Percentiles rank a stretch among this genome's conserved stretches.
Evolutionary conservation across 2,329 filamentous ascomycete genomes (phyloP).

Genomic region (Aureobasidium namibiae): DNA sequence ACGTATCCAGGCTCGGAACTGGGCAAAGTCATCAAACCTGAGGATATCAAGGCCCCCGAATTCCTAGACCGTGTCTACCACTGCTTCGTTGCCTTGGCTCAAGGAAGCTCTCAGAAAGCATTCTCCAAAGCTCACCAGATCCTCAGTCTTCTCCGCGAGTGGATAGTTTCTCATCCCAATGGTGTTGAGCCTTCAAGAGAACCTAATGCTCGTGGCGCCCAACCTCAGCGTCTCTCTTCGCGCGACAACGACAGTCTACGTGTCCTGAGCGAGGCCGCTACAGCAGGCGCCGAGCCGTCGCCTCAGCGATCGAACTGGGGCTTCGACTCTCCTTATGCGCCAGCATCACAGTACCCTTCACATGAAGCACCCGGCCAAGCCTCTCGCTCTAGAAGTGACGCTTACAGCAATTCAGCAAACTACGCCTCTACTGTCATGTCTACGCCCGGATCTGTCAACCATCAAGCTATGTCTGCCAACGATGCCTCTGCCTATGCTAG

Average conservation of each 20-base stretch:
- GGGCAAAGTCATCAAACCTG: conserved; percentile 28
- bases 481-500: conserved; percentile 2
- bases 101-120: conserved; percentile 31
- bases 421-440: conserved; percentile 9
- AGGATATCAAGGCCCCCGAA: conserved; percentile 20
- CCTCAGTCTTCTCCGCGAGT: conserved; percentile 36
- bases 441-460: neutral
- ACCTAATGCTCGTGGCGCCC: neutral
- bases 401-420: neutral
- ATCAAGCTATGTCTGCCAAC: neutral
- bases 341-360: neutral
- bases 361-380: neutral
- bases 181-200: conserved; percentile 16
- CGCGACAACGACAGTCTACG: conserved; percentile 12
- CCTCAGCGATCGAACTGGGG: conserved; percentile 11
- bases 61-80: conserved; percentile 19
- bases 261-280: conserved; percentile 16
- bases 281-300: conserved; percentile 13
- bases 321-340: conserved; percentile 14
- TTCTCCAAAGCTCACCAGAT: conserved; percentile 42
- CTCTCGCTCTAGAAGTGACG: conserved; percentile 3
- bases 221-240: neutral
- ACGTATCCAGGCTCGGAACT: conserved; percentile 41
- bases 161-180: conserved; percentile 32
- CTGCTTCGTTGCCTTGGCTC: conserved; percentile 31